Evolutionary conservation across 2,329 filamentous ascomycete genomes (phyloP).

Genomic region (Leptoxyphium fumago): DNA sequence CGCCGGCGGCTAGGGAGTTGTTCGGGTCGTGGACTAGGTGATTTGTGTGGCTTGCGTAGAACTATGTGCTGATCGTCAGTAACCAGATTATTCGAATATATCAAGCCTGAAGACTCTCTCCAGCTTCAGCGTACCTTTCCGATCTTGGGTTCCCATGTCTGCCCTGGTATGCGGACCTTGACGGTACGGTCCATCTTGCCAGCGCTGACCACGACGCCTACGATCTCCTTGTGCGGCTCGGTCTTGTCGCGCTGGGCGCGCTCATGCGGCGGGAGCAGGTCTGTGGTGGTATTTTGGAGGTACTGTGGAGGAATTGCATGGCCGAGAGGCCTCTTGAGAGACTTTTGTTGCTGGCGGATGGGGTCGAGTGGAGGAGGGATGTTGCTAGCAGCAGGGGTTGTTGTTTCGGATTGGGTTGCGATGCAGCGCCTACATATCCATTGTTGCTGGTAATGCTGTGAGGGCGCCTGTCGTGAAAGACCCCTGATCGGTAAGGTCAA

Average conservation of each 20-base stretch:
- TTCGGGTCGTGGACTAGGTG: slow-evolving; percentile 68
- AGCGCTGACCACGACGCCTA: slow-evolving; percentile 60
- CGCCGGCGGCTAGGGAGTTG: slow-evolving; percentile 56
- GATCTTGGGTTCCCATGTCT: slow-evolving; percentile 55
- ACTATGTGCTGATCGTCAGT: slow-evolving; percentile 24
- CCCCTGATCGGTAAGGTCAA: slow-evolving; percentile 13
- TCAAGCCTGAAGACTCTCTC: neutral
- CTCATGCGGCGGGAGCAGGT: slow-evolving; percentile 12
- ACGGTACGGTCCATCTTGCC: slow-evolving; percentile 67
- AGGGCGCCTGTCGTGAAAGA: slow-evolving; percentile 4
- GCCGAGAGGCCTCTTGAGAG: slow-evolving; percentile 11
- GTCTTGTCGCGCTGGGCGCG: slow-evolving; percentile 11
- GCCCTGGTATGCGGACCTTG: slow-evolving; percentile 57
- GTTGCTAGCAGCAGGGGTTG: slow-evolving; percentile 3
- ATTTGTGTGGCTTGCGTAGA: slow-evolving; percentile 48
- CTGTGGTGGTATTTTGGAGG: slow-evolving; percentile 11
- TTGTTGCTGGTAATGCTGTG: slow-evolving; percentile 4
- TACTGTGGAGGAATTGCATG: slow-evolving; percentile 10
- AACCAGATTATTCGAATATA: neutral
- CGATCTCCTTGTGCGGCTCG: slow-evolving; percentile 13
- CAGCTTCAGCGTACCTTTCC: slow-evolving; percentile 44
- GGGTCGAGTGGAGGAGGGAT: slow-evolving; percentile 6
- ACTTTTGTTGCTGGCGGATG: slow-evolving; percentile 6
- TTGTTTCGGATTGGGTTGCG: slow-evolving; percentile 11
- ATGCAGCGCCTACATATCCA: slow-evolving; percentile 19